Conservation (phyloP, 2,329 filamentous ascomycete species). For the Fusarium sp. region DNA sequence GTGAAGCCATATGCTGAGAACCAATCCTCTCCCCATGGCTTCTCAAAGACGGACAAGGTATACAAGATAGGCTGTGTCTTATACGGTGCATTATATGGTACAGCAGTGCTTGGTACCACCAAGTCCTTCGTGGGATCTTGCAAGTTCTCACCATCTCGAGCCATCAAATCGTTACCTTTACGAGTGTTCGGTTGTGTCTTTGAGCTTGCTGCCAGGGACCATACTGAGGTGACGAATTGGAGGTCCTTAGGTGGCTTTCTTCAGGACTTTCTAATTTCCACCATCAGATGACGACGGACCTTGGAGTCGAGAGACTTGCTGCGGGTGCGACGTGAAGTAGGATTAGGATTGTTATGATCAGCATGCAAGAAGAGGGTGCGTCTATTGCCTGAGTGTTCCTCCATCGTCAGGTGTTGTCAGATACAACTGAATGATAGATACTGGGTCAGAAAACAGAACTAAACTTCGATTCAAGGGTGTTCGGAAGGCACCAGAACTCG, state of each 20-base stretch:
- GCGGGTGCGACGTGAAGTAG: neutral
- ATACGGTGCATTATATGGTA: neutral
- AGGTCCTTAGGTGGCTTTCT: slow-evolving; percentile 1
- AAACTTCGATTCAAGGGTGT: neutral
- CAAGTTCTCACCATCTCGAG: neutral
- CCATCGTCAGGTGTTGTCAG: neutral
- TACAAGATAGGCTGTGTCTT: neutral
- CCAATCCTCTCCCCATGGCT: slow-evolving; percentile 20
- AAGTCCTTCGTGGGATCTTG: neutral
- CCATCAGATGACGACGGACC: slow-evolving; percentile 16
- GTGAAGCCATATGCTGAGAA: slow-evolving; percentile 23
- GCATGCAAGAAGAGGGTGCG: slow-evolving; percentile 8
- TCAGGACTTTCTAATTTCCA: slow-evolving; percentile 11
- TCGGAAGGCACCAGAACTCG: too few relatives aligned
- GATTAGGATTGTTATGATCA: neutral
- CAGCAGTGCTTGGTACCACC: neutral
- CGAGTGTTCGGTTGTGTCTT: neutral
- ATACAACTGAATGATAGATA: neutral
- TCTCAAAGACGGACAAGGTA: slow-evolving; percentile 12
- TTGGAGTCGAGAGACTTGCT: neutral
- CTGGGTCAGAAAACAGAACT: neutral
- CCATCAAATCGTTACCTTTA: neutral
- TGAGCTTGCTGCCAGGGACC: slow-evolving; percentile 2
- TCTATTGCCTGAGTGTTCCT: neutral
- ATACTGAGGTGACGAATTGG: slow-evolving; percentile 4